phyloP scores from a whole-genome alignment of 371 early-diverging fungal genomes.

The Circinella umbellata region DNA sequence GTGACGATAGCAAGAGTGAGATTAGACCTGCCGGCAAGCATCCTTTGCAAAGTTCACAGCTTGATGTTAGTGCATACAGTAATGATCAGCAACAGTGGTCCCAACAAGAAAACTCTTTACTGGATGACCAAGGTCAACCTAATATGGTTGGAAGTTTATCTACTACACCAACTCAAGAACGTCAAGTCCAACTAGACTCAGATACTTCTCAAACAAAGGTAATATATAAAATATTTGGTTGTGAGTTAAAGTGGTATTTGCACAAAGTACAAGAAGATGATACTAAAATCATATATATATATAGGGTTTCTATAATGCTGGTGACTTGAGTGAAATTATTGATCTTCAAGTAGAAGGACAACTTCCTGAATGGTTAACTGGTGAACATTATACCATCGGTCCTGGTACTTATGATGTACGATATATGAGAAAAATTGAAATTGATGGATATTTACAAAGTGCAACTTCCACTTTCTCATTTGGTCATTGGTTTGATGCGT shows the following conservation, averaged over 20 bases:
- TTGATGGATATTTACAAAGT: slow-evolving; percentile 64
- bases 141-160: slow-evolving; percentile 18
- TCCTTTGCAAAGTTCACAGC: slow-evolving; percentile 12
- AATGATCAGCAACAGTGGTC: slow-evolving; percentile 9
- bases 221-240: background rate
- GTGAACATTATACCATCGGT: slow-evolving; percentile 68
- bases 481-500: slow-evolving; percentile 79
- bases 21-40: slow-evolving; percentile 2
- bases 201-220: slow-evolving; percentile 42
- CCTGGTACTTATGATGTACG: slow-evolving; percentile 68
- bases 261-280: too few species aligned
- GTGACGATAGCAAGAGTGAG: slow-evolving; percentile 6
- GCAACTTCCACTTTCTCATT: slow-evolving; percentile 66
- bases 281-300: background rate
- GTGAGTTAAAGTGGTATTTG: too few species aligned
- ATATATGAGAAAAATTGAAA: slow-evolving; percentile 64
- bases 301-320: slow-evolving; percentile 50
- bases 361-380: slow-evolving; percentile 67
- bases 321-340: slow-evolving; percentile 38
- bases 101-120: slow-evolving; percentile 33
- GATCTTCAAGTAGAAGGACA: slow-evolving; percentile 54
- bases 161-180: slow-evolving; percentile 5
- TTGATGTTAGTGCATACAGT: slow-evolving; percentile 14
- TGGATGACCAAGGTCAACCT: slow-evolving; percentile 32
- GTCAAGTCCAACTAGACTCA: slow-evolving; percentile 2